Conservation (phyloP, 1,284 basidiomycete species). For the Fomitopsis betulina region DNA sequence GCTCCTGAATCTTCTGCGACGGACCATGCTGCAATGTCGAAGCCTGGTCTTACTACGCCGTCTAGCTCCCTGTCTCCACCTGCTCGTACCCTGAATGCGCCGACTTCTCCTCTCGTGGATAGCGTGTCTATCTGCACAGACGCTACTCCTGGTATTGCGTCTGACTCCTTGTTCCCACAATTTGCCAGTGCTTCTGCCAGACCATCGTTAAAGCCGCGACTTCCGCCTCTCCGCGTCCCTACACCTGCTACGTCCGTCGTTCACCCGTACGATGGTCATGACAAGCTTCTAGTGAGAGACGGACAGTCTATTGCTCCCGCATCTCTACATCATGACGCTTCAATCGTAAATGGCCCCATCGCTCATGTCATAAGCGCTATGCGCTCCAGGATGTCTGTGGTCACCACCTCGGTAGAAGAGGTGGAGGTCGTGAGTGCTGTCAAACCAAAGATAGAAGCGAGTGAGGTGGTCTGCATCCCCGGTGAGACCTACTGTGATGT, state of each 20-base stretch:
- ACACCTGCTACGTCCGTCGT: too few species aligned
- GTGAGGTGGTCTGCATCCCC: not conserved
- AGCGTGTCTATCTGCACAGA: not conserved
- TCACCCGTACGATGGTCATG: too few species aligned
- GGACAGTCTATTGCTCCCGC: too few species aligned
- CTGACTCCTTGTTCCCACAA: too few species aligned
- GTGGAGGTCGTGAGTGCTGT: not conserved
- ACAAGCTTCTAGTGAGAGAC: too few species aligned
- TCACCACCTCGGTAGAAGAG: not conserved
- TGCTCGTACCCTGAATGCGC: not conserved
- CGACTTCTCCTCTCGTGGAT: not conserved
- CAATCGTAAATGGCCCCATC: not conserved
- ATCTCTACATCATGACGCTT: not conserved
- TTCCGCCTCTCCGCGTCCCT: too few species aligned
- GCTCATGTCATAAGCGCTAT: not conserved
- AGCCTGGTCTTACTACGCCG: not conserved
- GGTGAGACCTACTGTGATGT: not conserved
- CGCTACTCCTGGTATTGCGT: too few species aligned
- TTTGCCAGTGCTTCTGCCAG: too few species aligned
- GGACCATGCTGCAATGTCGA: too few species aligned
- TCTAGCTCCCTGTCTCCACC: not conserved
- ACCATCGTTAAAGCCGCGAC: too few species aligned
- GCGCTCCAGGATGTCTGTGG: not conserved
- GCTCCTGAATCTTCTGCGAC: too few species aligned
- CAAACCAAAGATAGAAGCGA: not conserved